Evolutionary conservation across 2,329 filamentous ascomycete species (phyloP), one percentile per base, ranked within the genome.

Genomic region (Neonectria hederae): DNA sequence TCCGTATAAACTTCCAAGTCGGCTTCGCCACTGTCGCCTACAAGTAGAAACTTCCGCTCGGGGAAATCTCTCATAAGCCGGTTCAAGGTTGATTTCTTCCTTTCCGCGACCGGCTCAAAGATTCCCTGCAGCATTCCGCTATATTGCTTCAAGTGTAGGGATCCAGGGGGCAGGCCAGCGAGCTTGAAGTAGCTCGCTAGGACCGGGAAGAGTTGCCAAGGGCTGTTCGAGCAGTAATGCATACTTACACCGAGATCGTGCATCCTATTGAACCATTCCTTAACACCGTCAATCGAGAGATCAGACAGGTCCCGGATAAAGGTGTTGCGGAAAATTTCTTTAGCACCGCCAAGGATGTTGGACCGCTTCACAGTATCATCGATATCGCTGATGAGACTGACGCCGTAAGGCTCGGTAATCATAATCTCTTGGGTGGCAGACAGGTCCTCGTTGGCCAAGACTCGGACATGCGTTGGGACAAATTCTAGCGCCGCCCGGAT

Each of bases 141-240:
- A 78, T 99, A 99, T 69, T 97, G 93, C 78, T 99, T 99, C 69
- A 99, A 79, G 76, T 99, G 97, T 69, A 98, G 92, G 0, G 95
- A 97, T 0, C 96, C 97, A 0, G 87, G 87, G 0, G 96, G 96
- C 1, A 99, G 82, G 1, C 92, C 92, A 7, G 92, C 92, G 43
- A 91, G 80, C 68, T 90, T 89, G 77, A 98, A 97, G 76, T 92
- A 99, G 57, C 88, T 93, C 5, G 92, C 91, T 11, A 99, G 82
- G 2, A 98, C 89, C 0, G 96, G 96, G 72, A 93, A 99, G 7
- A 99, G 85, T 77, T 99, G 97, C 97, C 97, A 99, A 0, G 96
- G 96, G 54, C 95, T 97, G 79, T 99, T 99, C n/a, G 96, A 99
- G 69, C 97, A 97, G 77, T 99, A 99, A 76, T 99, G 97, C 56